A percentile compares a stretch with the other conserved stretches of the same genome.
Evolutionary conservation across 1,139 yeast genomes (phyloP).

Genomic region (Debaryomycetaceae sp.): DNA sequence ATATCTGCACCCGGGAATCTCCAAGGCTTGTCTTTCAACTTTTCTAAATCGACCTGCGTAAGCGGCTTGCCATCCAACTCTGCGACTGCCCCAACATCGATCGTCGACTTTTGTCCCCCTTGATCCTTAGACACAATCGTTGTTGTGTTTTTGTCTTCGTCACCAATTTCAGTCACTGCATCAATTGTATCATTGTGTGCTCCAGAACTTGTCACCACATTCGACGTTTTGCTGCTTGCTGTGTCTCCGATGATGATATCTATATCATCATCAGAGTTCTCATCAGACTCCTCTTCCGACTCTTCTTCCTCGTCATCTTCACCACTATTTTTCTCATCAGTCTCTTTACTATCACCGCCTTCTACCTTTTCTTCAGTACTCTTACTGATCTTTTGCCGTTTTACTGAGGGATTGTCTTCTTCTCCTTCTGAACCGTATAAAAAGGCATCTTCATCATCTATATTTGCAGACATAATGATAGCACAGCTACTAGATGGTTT

Average conservation of each 20-base stretch:
- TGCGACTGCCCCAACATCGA: constrained; percentile 79
- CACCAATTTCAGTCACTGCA: constrained; percentile 46
- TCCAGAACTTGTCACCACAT: constrained; percentile 19
- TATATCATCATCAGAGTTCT: constrained; percentile 44
- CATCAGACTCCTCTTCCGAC: constrained; percentile 31
- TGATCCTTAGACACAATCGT: constrained; percentile 33
- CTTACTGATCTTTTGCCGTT: constrained; percentile 16
- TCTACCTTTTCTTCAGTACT: constrained; percentile 16
- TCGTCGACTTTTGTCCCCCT: constrained; percentile 33
- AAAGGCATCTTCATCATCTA: constrained; percentile 80
- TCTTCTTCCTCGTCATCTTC: constrained; percentile 24
- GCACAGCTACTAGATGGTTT: neutral
- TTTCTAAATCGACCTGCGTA: constrained; percentile 78
- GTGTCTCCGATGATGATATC: constrained; percentile 33
- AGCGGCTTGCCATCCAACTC: constrained; percentile 79
- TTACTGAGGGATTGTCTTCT: constrained; percentile 20
- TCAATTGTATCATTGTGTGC: constrained; percentile 20
- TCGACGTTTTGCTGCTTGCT: constrained; percentile 13
- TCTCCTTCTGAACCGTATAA: constrained; percentile 75
- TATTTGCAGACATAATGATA: constrained; percentile 19
- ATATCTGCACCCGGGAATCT: constrained; percentile 94
- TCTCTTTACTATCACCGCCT: constrained; percentile 16
- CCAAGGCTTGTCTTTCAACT: constrained; percentile 94
- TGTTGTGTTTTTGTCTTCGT: constrained; percentile 19
- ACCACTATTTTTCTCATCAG: constrained; percentile 18